A percentile compares a stretch with the other conserved stretches of the same genome.
Evolutionary conservation across 2,329 filamentous ascomycete species (phyloP).

Genomic region (Elsinoe fawcettii): DNA sequence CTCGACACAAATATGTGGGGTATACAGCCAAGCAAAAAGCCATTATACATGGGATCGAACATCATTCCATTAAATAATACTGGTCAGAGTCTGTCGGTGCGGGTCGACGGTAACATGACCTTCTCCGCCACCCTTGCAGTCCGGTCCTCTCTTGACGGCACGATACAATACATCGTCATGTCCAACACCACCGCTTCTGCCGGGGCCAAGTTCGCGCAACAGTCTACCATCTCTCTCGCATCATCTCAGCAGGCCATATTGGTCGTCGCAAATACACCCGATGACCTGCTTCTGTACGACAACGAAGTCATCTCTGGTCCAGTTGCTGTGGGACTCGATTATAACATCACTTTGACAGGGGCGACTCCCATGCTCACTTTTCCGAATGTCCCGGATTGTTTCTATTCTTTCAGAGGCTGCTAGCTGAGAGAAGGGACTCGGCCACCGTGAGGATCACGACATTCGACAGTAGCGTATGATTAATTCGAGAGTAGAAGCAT

Average conservation of each 20-base stretch:
- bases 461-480: no score
- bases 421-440: no score
- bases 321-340: slow-evolving; percentile 35
- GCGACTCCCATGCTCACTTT: slow-evolving; percentile 16
- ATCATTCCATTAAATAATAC: slow-evolving; percentile 38
- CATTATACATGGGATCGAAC: slow-evolving; percentile 45
- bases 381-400: background rate
- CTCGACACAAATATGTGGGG: slow-evolving; percentile 33
- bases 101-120: slow-evolving; percentile 30
- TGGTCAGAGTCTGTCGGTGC: slow-evolving; percentile 27
- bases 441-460: no score
- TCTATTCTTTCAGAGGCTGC: no score
- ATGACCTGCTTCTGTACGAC: slow-evolving; percentile 38
- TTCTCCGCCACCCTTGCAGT: slow-evolving; percentile 40
- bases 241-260: slow-evolving; percentile 39
- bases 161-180: background rate
- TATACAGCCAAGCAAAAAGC: slow-evolving; percentile 37
- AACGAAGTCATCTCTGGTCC: slow-evolving; percentile 33
- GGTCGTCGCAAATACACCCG: slow-evolving; percentile 44
- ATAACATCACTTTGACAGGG: slow-evolving; percentile 31
- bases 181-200: background rate
- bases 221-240: slow-evolving; percentile 30
- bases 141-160: slow-evolving; percentile 25
- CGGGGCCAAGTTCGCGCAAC: slow-evolving; percentile 23
- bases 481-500: no score